Evolutionary conservation across 2,329 filamentous ascomycete genomes (phyloP), one percentile per base, ranked within the genome.

Genomic region (Aspergillus ibericus): DNA sequence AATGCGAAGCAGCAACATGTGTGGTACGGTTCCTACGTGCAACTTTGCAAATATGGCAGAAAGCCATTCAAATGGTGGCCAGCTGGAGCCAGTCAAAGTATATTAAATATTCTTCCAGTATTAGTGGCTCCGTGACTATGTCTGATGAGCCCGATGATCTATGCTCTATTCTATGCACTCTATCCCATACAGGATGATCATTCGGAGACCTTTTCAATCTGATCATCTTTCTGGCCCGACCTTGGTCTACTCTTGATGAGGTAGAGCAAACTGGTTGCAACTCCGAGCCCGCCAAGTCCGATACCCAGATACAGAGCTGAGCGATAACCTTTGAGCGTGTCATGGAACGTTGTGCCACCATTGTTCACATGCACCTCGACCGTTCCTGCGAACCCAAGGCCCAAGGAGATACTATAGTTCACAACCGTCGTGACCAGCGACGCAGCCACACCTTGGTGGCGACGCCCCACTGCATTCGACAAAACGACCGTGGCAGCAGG

Each of bases 321-420:
- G 6, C 78, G 70, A 56, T 77, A 80, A 5, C 77, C 77, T 29
- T 64, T 59, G 55, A 80, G 36, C 3, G 67, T 51, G 46, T 79
- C 73, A 1, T 58, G 58, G 1, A 62, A 62, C 0, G 69, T 78
- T 12, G 40, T 61, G 0, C 76, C 78, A 12, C 75, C 76, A 18
- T 74, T 57, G 34, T 77, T 76, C 27, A 82, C 74, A 47, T 83
- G 70, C 1, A 73, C 71, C 66, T 89, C 85, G 2, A 89, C 81
- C 0, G 85, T 89, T 0, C 86, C 87, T 0, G 87, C 87, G 47
- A 91, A 81, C 0, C 87, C 88, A 0, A 91, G 77, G 0, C 85
- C 86, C 2, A 90, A 71, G 1, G 84, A 85, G 34, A 90, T 89
- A 58, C 82, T 83, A 68, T 90, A 91, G 70, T 91, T 89, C 60